Evolutionary conservation across 208 protist genomes (phyloP).

Genomic region (Acanthamoeba triangularis): DNA sequence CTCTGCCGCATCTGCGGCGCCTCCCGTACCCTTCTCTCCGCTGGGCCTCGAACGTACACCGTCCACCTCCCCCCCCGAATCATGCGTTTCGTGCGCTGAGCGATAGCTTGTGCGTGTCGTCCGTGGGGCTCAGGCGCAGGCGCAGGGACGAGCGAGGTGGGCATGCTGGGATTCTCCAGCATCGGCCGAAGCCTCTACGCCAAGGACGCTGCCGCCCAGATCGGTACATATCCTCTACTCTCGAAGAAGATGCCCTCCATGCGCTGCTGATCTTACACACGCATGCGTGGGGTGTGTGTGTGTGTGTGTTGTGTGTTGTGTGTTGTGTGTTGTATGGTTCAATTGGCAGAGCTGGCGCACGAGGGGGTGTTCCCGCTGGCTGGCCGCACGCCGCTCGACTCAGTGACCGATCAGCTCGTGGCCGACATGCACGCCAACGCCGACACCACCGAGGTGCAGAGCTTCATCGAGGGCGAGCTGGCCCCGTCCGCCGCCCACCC

Average conservation of each 20-base stretch:
- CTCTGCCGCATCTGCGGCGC: background rate
- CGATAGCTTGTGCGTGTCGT: background rate
- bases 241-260: background rate
- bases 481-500: background rate
- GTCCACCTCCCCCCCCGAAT: background rate
- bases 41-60: background rate
- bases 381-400: background rate
- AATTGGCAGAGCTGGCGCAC: background rate
- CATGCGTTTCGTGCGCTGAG: background rate
- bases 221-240: background rate
- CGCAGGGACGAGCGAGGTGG: constrained; percentile 30
- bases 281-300: too few species aligned
- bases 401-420: background rate
- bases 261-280: background rate
- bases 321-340: background rate
- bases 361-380: constrained; percentile 7
- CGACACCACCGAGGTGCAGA: background rate
- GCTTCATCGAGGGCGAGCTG: constrained; percentile 32
- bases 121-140: background rate
- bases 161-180: constrained; percentile 14
- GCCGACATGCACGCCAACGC: background rate
- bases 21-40: constrained; percentile 8
- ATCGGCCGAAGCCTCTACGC: constrained; percentile 51
- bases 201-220: background rate
- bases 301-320: too few species aligned